Conservation (phyloP, 2,329 filamentous ascomycete genomes). For the Cytospora mali region DNA sequence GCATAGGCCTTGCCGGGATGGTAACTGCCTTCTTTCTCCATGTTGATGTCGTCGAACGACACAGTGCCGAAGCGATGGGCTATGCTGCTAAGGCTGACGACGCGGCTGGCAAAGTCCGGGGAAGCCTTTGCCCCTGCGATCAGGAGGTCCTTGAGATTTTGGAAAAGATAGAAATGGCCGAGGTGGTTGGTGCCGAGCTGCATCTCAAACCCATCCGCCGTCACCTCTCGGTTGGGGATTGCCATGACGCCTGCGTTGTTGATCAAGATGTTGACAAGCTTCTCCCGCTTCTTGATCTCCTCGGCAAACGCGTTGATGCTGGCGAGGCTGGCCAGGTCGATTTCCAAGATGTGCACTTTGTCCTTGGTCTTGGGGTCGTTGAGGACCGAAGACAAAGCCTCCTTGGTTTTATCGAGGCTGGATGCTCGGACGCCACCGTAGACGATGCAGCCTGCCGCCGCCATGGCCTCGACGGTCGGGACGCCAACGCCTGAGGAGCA, state of each 20-base stretch:
- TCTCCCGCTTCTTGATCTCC: conserved; percentile 34
- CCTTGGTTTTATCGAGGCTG: conserved; percentile 40
- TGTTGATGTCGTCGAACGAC: conserved; percentile 45
- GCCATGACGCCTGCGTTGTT: conserved; percentile 51
- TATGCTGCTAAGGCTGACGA: conserved; percentile 47
- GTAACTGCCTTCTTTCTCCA: conserved; percentile 38
- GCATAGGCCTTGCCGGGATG: conserved; percentile 42
- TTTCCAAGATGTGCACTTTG: conserved; percentile 39
- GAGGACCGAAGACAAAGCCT: conserved; percentile 36
- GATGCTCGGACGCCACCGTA: conserved; percentile 46
- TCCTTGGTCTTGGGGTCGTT: conserved; percentile 25
- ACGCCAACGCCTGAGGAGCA: conserved; percentile 44
- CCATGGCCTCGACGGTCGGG: conserved; percentile 45
- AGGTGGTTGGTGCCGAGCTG: conserved; percentile 57
- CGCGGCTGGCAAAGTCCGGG: conserved; percentile 43
- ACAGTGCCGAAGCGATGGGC: conserved; percentile 42
- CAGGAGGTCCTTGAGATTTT: conserved; percentile 48
- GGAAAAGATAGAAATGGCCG: conserved; percentile 55
- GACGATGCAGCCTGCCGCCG: conserved; percentile 45
- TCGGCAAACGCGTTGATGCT: conserved; percentile 39
- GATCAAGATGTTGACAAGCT: conserved; percentile 39
- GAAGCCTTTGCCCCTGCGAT: conserved; percentile 42
- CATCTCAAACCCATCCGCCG: conserved; percentile 49
- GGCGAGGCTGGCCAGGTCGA: conserved; percentile 36
- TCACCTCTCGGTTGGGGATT: conserved; percentile 36